phyloP scores from a whole-genome alignment of 2,329 filamentous ascomycete species.

The Iodosphaeria phyllophila region DNA sequence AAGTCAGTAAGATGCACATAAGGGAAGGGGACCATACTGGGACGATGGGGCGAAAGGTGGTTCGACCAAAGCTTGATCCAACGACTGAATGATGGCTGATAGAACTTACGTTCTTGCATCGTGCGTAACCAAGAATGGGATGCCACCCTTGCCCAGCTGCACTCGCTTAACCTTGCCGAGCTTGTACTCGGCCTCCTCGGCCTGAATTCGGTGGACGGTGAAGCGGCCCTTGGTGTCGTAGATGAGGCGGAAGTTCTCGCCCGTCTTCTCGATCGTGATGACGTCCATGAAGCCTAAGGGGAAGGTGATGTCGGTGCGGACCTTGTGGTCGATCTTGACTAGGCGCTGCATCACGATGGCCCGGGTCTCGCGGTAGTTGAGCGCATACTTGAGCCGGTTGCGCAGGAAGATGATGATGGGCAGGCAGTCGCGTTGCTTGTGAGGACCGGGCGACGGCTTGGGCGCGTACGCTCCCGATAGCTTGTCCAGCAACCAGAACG shows the following conservation, averaged over 20 bases:
- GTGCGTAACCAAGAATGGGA: conserved; percentile 99
- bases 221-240: conserved; percentile 99
- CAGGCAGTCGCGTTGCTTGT: conserved; percentile 99
- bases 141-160: conserved; percentile 96
- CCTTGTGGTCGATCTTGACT: conserved; percentile 98
- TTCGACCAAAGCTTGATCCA: conserved; percentile 96
- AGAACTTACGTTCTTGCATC: conserved; percentile 99
- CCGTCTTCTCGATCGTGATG: conserved; percentile 98
- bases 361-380: conserved; percentile 96
- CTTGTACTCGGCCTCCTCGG: conserved; percentile 99
- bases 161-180: conserved; percentile 99
- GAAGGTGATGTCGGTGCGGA: conserved; percentile 97
- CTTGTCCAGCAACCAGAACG: conserved; percentile 99
- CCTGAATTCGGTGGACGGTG: conserved; percentile 98
- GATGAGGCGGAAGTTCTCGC: conserved; percentile 99
- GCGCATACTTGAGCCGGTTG: conserved; percentile 94
- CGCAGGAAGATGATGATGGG: conserved; percentile 97
- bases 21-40: conserved; percentile 29
- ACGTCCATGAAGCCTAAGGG: conserved; percentile 99
- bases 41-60: conserved; percentile 19
- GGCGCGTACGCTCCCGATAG: conserved; percentile 78
- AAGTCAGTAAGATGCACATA: too few relatives aligned
- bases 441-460: conserved; percentile 65
- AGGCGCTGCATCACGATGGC: conserved; percentile 98
- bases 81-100: conserved; percentile 98